These are phyloP conservation scores for Takashimella tepidaria DNA, from an alignment of 1,284 basidiomycete species.

Conservation along the genomic window DNA sequence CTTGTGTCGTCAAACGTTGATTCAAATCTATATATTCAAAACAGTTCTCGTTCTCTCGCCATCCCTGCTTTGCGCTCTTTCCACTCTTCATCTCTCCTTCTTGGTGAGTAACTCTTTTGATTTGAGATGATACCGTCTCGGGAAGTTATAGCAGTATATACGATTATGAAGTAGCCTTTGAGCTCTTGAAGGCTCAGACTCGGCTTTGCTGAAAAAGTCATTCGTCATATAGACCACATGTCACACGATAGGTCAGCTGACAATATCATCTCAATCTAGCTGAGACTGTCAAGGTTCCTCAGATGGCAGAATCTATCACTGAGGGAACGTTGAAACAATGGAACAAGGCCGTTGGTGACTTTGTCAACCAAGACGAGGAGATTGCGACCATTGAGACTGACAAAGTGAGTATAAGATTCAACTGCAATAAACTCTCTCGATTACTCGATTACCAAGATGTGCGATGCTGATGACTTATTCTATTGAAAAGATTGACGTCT, in stretches of 20 bases:
- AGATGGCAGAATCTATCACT: conserved; percentile 98
- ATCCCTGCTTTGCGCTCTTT: conserved; percentile 17
- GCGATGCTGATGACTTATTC: no score
- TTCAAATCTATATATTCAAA: background rate
- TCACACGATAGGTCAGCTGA: conserved; percentile 1
- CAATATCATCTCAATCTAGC: no score
- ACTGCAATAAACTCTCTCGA: no score
- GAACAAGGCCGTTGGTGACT: conserved; percentile 90
- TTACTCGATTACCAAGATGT: no score
- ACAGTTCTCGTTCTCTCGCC: conserved; percentile 3
- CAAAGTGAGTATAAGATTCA: conserved; percentile 65
- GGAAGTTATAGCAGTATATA: no score
- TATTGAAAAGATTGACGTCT: conserved; percentile 82
- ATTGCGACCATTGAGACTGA: conserved; percentile 98
- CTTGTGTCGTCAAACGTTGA: conserved; percentile 2
- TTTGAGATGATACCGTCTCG: no score
- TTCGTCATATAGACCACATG: background rate
- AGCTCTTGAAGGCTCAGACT: no score
- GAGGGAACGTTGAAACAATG: conserved; percentile 96
- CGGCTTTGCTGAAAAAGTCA: background rate
- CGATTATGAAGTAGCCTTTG: no score
- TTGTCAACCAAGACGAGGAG: conserved; percentile 88
- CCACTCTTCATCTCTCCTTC: conserved; percentile 38
- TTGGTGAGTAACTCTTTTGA: conserved; percentile 35
- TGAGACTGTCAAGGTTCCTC: conserved; percentile 91